phyloP scores from a whole-genome alignment of 2,329 filamentous ascomycete genomes.

The Lecanosticta acicola region DNA sequence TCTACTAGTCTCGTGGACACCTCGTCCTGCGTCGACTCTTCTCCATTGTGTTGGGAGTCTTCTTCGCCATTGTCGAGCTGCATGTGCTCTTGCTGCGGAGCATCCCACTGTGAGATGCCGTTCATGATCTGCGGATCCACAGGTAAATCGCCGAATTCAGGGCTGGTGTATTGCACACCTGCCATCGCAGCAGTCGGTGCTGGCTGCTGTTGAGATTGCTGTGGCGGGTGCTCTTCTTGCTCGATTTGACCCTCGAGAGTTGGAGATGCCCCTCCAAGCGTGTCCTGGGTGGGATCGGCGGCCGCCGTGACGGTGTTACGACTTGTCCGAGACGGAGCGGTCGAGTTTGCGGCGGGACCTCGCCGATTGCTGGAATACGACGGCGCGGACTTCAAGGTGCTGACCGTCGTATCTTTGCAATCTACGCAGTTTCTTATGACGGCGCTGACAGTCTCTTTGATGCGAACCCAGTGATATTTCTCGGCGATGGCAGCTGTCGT shows the following conservation, averaged over 20 bases:
- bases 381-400: constrained; percentile 33
- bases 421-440: constrained; percentile 88
- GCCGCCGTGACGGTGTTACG: constrained; percentile 10
- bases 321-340: neutral
- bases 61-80: neutral
- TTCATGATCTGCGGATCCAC: constrained; percentile 58
- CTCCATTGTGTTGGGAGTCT: neutral
- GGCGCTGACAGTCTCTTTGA: constrained; percentile 93
- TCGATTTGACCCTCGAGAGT: neutral
- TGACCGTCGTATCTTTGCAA: constrained; percentile 72
- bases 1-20: neutral
- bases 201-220: constrained; percentile 7
- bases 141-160: constrained; percentile 47
- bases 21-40: neutral
- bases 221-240: neutral
- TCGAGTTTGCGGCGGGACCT: constrained; percentile 4
- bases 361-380: constrained; percentile 5
- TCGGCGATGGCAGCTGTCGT: constrained; percentile 92
- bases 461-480: constrained; percentile 93
- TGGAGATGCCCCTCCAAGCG: constrained; percentile 8
- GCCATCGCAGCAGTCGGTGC: constrained; percentile 28
- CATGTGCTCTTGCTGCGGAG: neutral
- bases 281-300: constrained; percentile 9
- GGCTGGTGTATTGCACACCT: constrained; percentile 31
- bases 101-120: constrained; percentile 6